phyloP scores from a whole-genome alignment of 176 grass and related monocot genomes.

The Ensete ventricosum region DNA sequence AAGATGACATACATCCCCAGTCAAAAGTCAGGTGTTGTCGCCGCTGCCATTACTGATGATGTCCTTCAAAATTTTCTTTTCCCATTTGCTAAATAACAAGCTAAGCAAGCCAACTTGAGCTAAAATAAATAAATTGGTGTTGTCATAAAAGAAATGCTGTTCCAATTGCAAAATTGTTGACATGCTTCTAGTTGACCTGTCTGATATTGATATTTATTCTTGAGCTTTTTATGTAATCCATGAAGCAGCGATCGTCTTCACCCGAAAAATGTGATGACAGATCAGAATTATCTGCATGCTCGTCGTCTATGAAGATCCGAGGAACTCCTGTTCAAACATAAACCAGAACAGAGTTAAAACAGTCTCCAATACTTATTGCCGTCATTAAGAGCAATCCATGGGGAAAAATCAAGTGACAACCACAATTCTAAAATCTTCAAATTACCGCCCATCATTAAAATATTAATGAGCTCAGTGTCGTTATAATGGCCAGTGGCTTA shows the following conservation, averaged over 20 bases:
- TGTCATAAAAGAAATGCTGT: background rate
- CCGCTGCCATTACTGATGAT: background rate
- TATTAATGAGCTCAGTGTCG: background rate
- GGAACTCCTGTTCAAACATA: slow-evolving; percentile 10
- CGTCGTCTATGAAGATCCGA: slow-evolving; percentile 6
- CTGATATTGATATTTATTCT: slow-evolving; percentile 21
- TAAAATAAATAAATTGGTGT: background rate
- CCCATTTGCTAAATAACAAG: background rate
- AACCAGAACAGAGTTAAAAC: background rate
- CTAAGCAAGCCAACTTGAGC: background rate
- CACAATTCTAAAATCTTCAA: background rate
- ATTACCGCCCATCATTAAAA: background rate
- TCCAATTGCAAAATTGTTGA: background rate
- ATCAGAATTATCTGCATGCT: slow-evolving; percentile 4
- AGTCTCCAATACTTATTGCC: too few species aligned
- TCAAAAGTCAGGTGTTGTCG: background rate
- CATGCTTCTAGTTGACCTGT: slow-evolving; percentile 12
- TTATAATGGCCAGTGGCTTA: too few species aligned
- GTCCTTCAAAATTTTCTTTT: background rate
- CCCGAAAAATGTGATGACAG: slow-evolving; percentile 2
- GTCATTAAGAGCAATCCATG: background rate
- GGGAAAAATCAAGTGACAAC: background rate
- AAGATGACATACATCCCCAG: background rate
- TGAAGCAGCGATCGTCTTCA: slow-evolving; percentile 1
- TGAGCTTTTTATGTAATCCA: slow-evolving; percentile 14